Evolutionary conservation across 2,329 filamentous ascomycete genomes (phyloP), one percentile per base, ranked within the genome.

Genomic region (Ophiostoma piceae): DNA sequence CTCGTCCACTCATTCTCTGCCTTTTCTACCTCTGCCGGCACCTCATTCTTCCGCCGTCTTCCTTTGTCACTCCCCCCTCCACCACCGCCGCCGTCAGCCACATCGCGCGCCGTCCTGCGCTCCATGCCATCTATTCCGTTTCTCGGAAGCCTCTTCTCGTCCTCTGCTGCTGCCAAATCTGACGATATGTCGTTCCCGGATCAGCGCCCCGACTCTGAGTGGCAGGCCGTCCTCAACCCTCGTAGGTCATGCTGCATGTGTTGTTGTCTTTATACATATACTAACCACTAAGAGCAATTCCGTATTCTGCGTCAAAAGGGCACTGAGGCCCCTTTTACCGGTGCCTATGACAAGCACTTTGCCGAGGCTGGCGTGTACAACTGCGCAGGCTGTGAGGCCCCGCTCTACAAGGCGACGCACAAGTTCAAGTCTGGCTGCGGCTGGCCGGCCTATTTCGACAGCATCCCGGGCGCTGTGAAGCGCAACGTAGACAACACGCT

Each of bases 381-480:
- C 65, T 99, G 95, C 80, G 92, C 91, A 22, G 95, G 87, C 68
- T 99, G 95, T 84, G 80, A 89, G 37, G 86, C 93, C 8, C 94
- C 95, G 5, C 87, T 99, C 22, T 99, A 99, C 86, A 94, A 89
- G 79, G 94, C 95, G 37, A 85, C 85, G 73, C 94, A 97, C 81
- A 99, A 99, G 80, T 99, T 99, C 85, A 92, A 92, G 79, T 96
- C 92, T 22, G 92, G 93, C 60, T 99, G 95, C 80, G 95, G 95
- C 72, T 99, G 95, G 95, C 95, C 95, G 0, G 95, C 95, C 14
- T 99, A 98, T 81, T 99, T 94, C 78, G 95, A 99, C 80, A 94
- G 90, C 74, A 87, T 99, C 68, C 94, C 95, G 0, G 94, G 93
- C 2, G 94, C 94, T 0, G 92, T 99, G 14, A 92, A 87, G 47